Conservation (phyloP, 352 stramenopile species). For the Phytophthora constricta region DNA sequence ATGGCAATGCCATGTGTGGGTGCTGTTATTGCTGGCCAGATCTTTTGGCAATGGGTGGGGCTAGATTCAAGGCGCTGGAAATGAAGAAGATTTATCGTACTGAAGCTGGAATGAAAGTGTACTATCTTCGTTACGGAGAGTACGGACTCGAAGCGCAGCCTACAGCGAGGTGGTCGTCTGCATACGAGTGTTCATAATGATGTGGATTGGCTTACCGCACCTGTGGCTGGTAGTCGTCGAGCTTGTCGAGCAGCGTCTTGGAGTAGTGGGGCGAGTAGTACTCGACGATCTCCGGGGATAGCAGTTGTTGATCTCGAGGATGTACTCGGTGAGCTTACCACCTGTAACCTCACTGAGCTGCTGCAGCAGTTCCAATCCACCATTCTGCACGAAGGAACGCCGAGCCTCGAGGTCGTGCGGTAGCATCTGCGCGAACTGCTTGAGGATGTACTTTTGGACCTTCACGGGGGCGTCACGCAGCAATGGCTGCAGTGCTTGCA, state of each 20-base stretch:
- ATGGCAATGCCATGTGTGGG: not conserved
- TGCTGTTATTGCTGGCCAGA: not conserved
- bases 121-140: not conserved
- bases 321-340: slow-evolving; percentile 96
- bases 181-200: slow-evolving; percentile 8
- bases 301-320: slow-evolving; percentile 96
- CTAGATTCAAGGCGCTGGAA: not conserved
- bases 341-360: slow-evolving; percentile 91
- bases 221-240: slow-evolving; percentile 94
- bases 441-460: slow-evolving; percentile 97
- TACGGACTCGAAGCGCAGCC: too few relatives aligned
- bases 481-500: slow-evolving; percentile 92
- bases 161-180: slow-evolving; percentile 5
- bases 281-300: slow-evolving; percentile 97
- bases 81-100: not conserved
- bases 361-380: slow-evolving; percentile 93
- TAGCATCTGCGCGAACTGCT: slow-evolving; percentile 95
- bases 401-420: slow-evolving; percentile 94
- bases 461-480: slow-evolving; percentile 93
- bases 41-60: not conserved
- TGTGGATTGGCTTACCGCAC: slow-evolving; percentile 55
- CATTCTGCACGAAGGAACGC: slow-evolving; percentile 93
- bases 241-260: slow-evolving; percentile 95
- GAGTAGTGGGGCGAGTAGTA: slow-evolving; percentile 97
- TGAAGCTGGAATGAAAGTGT: not conserved